Evolutionary conservation across 805 yeast species (phyloP), one percentile per base, ranked within the genome.

Genomic region (Danielia oregonensis): DNA sequence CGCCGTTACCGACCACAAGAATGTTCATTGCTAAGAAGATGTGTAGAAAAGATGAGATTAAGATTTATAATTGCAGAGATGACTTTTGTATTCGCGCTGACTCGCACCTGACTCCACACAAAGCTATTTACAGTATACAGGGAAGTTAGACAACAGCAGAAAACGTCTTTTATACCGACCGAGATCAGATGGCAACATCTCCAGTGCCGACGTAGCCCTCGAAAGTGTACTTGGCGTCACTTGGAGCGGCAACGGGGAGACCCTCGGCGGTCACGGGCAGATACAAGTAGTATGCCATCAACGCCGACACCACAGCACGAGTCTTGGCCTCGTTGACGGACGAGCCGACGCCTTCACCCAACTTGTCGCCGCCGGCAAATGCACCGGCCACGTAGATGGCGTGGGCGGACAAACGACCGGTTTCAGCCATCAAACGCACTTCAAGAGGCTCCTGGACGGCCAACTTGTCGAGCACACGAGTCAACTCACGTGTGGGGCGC

Each of bases 281-380:
- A 62, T 93, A 93, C 53, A 94, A 74, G 65, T 93, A 93, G 82
- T 93, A 93, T 40, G 86, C 78, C 71, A 87, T 81, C 57, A 93
- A 76, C 22, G 97, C 89, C 59, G 84, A 83, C 22, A 88, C 94
- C 34, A 88, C 86, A 23, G 96, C 93, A 60, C 96, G 78, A 26
- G 87, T 83, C 63, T 88, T 86, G 23, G 97, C 96, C 63, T 93
- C 97, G 45, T 75, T 77, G 51, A 93, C 68, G 18, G 95, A 84
- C 5, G 94, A 70, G 24, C 97, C 99, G 54, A 84, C 87, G 26
- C 96, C 96, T 61, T 93, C 97, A 33, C 97, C 96, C 36, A 93
- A 69, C 61, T 86, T 80, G 44, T 78, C 78, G 10, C 71, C 70
- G 23, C 96, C 97, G 38, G 84, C 72, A 59, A 88, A 93, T 1